Percentiles rank a stretch among this genome's conserved stretches.
Conservation (phyloP, 2,329 filamentous ascomycete species). For the Colletotrichum tropicicola region DNA sequence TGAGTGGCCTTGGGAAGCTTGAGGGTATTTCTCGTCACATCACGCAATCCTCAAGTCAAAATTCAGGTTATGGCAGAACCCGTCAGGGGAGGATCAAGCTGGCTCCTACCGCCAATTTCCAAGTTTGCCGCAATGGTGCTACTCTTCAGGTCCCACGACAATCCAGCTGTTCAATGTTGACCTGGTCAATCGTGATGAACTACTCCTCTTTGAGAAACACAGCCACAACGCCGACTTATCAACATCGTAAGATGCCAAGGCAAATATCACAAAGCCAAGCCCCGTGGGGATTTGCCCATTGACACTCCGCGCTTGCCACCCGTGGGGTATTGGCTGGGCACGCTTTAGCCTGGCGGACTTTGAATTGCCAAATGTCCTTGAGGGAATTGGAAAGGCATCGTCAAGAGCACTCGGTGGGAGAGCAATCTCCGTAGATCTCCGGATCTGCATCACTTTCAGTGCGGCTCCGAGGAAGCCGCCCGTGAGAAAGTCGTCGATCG, state of each 20-base stretch:
- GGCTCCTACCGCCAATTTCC: too few relatives aligned
- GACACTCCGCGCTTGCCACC: neutral
- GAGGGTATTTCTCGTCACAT: too few relatives aligned
- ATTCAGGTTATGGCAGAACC: too few relatives aligned
- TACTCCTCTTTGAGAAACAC: neutral
- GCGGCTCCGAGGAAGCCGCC: neutral
- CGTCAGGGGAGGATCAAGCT: too few relatives aligned
- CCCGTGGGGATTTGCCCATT: neutral
- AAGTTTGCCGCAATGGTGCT: too few relatives aligned
- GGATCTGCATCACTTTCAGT: neutral
- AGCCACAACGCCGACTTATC: neutral
- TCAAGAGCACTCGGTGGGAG: neutral
- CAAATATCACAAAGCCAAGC: neutral
- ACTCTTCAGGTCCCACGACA: too few relatives aligned
- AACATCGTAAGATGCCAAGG: slow-evolving; percentile 29
- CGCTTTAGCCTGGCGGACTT: neutral
- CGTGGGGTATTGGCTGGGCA: neutral
- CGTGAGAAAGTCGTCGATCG: neutral
- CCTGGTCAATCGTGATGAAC: neutral
- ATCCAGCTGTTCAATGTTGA: too few relatives aligned
- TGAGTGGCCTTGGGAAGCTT: too few relatives aligned
- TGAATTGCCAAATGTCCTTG: neutral
- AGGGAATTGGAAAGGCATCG: neutral
- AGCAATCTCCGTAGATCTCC: slow-evolving; percentile 7
- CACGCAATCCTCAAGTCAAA: too few relatives aligned